These are phyloP conservation scores for Fusarium pseudocircinatum DNA, from an alignment of 2,329 filamentous ascomycete species.

Conservation along the genomic window DNA sequence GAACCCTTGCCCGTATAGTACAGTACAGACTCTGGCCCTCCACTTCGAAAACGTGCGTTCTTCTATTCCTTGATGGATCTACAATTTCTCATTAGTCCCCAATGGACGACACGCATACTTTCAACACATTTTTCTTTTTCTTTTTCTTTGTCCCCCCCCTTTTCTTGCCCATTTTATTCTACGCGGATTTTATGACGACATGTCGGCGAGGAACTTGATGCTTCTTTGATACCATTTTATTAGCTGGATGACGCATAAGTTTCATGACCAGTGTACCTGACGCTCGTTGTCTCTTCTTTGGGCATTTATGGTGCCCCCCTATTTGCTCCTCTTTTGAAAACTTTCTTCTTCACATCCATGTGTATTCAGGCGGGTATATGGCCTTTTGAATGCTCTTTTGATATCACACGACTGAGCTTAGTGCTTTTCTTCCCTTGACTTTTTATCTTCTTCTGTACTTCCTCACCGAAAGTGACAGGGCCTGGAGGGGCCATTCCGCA, in stretches of 20 bases:
- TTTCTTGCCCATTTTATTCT: conserved; percentile 6
- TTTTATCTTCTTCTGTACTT: conserved; percentile 28
- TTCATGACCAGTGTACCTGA: conserved; percentile 39
- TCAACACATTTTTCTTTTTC: background rate
- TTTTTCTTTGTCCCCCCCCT: conserved; percentile 9
- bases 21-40: conserved; percentile 9
- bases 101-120: conserved; percentile 21
- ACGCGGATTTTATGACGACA: conserved; percentile 39
- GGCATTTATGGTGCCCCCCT: conserved; percentile 17
- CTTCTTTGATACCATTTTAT: conserved; percentile 45
- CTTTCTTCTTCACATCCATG: conserved; percentile 17
- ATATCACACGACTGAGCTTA: conserved; percentile 41
- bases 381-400: conserved; percentile 22
- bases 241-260: conserved; percentile 41
- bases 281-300: conserved; percentile 36
- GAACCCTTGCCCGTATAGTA: conserved; percentile 1
- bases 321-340: conserved; percentile 30
- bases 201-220: conserved; percentile 40
- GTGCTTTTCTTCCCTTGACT: conserved; percentile 31
- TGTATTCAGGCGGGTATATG: conserved; percentile 21
- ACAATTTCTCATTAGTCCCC: conserved; percentile 32
- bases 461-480: conserved; percentile 31
- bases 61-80: conserved; percentile 27
- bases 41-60: conserved; percentile 13
- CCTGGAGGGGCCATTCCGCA: conserved; percentile 28